These are phyloP conservation scores for Annona cherimola DNA, from an alignment of 164 flowering plant species.

Conservation along the genomic window DNA sequence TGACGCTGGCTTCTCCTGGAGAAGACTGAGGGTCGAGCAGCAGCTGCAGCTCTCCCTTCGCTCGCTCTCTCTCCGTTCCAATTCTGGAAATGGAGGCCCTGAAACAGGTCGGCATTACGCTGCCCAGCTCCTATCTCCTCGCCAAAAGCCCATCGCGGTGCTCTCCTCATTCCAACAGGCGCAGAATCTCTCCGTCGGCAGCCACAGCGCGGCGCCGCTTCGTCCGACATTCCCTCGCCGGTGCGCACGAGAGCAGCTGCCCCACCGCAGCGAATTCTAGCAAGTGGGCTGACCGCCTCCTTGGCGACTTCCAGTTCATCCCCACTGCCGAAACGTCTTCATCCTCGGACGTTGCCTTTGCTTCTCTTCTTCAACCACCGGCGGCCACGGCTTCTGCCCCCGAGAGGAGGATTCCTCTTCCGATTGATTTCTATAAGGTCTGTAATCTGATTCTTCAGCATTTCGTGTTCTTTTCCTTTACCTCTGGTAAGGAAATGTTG, in stretches of 20 bases:
- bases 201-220: not conserved
- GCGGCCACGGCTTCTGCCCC: constrained; percentile 22
- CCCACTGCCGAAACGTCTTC: constrained; percentile 19
- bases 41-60: too few species aligned
- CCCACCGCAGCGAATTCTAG: constrained; percentile 46
- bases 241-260: constrained; percentile 3
- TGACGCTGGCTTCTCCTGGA: too few species aligned
- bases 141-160: not conserved
- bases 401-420: constrained; percentile 61
- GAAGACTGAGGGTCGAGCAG: too few species aligned
- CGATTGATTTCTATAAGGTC: constrained; percentile 76
- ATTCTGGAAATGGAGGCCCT: constrained; percentile 45
- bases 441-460: not conserved
- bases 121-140: constrained; percentile 8
- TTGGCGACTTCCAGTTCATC: constrained; percentile 67
- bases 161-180: not conserved
- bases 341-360: constrained; percentile 24
- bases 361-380: constrained; percentile 27
- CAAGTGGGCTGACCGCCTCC: constrained; percentile 97
- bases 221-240: not conserved
- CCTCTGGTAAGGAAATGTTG: not conserved
- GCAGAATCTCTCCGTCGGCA: not conserved
- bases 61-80: too few species aligned
- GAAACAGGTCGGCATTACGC: constrained; percentile 31
- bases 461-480: not conserved